A percentile compares a stretch with the other conserved stretches of the same genome.
Evolutionary conservation across 2,329 filamentous ascomycete species (phyloP).

Genomic region (Aureobasidium sp.): DNA sequence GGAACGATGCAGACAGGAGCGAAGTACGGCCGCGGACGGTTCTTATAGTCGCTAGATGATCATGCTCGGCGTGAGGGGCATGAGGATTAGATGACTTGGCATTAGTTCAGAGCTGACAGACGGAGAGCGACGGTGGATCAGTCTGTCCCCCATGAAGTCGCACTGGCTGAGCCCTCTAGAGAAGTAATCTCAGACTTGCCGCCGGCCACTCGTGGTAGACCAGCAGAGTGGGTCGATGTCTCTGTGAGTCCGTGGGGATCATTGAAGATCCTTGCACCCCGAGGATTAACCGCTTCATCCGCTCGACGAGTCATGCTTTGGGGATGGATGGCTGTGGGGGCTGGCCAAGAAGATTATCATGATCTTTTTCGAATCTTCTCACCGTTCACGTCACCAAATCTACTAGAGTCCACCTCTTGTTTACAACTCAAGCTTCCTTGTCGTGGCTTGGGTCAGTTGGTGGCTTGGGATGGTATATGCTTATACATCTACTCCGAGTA

Average conservation of each 20-base stretch:
- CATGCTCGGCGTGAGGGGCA: neutral
- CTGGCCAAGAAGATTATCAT: neutral
- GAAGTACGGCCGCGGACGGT: slow-evolving; percentile 3
- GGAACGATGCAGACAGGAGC: neutral
- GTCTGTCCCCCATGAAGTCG: neutral
- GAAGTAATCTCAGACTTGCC: neutral
- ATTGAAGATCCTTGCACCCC: neutral
- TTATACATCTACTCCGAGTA: neutral
- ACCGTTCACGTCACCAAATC: neutral
- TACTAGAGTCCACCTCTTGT: neutral
- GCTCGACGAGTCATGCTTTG: neutral
- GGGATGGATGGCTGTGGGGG: neutral
- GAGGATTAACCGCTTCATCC: neutral
- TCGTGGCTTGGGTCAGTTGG: neutral
- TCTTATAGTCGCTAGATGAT: neutral
- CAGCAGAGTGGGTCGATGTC: neutral
- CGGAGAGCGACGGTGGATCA: neutral
- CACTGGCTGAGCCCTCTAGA: neutral
- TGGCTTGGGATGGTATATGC: neutral
- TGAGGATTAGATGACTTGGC: neutral
- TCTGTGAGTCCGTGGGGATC: neutral
- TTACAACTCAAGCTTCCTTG: neutral
- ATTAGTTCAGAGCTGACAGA: neutral
- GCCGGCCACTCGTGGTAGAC: neutral
- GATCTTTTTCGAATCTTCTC: neutral